Conservation (phyloP, 2,329 filamentous ascomycete species). For the Aspergillus neotritici region DNA sequence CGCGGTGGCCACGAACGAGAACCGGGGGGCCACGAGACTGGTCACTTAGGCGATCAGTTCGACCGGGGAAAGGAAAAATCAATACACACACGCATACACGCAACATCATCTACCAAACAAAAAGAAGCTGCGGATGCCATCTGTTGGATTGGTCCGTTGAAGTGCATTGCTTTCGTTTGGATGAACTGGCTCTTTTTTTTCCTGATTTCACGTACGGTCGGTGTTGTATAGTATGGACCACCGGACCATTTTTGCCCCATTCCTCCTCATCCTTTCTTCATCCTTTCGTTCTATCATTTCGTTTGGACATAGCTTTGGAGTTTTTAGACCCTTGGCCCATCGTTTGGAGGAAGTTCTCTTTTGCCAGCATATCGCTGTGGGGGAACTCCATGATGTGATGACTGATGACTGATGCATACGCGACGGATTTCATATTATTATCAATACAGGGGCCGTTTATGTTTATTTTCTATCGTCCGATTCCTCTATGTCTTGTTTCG, state of each 20-base stretch:
- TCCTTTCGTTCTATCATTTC: too few relatives aligned
- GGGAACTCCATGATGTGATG: conserved; percentile 31
- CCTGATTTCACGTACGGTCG: conserved; percentile 8
- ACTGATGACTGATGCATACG: conserved; percentile 35
- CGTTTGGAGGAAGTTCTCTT: conserved; percentile 13
- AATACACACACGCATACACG: neutral
- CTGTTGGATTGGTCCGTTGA: too few relatives aligned
- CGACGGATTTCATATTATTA: conserved; percentile 17
- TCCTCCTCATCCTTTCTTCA: conserved; percentile 4
- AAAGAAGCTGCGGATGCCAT: too few relatives aligned
- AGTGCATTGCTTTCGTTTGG: conserved; percentile 1
- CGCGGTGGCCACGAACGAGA: conserved; percentile 46
- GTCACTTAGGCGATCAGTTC: conserved; percentile 22
- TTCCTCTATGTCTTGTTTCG: too few relatives aligned
- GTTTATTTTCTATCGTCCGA: too few relatives aligned
- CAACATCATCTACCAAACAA: neutral
- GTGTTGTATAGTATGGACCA: conserved; percentile 15
- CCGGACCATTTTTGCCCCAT: conserved; percentile 9
- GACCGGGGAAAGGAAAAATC: neutral
- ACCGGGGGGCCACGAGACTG: conserved; percentile 32
- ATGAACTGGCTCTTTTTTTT: conserved; percentile 5
- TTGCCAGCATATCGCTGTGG: conserved; percentile 11
- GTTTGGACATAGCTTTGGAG: conserved; percentile 11
- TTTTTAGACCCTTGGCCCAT: conserved; percentile 15
- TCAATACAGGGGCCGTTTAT: too few relatives aligned